Conservation (phyloP, 2,329 filamentous ascomycete genomes). For the Fusarium sp. region DNA sequence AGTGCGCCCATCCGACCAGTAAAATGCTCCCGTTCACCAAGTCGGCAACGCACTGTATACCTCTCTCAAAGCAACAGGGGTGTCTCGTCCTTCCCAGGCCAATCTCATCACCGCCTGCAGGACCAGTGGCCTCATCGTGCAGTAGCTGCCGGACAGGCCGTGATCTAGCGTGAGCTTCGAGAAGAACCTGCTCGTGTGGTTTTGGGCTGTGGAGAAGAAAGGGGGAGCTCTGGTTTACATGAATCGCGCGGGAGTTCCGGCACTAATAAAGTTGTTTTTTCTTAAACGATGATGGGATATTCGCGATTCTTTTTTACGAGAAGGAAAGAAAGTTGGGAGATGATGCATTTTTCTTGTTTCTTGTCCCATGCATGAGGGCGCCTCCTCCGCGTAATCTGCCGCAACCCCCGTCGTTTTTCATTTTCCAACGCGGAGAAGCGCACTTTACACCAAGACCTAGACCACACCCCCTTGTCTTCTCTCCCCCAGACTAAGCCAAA, state of each 20-base stretch:
- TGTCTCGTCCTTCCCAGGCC: not conserved
- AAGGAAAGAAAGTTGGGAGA: not conserved
- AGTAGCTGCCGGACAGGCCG: conserved; percentile 43
- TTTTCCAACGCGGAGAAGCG: conserved; percentile 40
- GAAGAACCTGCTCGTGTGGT: conserved; percentile 38
- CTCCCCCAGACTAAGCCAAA: conserved; percentile 35
- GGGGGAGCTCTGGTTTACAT: conserved; percentile 4
- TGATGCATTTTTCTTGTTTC: not conserved
- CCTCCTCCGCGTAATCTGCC: conserved; percentile 17
- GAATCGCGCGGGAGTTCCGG: conserved; percentile 19
- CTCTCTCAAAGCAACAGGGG: not conserved
- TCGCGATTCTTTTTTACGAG: not conserved
- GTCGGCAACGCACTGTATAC: conserved; percentile 35
- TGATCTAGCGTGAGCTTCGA: conserved; percentile 36
- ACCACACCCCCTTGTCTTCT: not conserved
- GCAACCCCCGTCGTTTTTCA: conserved; percentile 2
- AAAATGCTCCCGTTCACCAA: not conserved
- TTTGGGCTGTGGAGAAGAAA: not conserved
- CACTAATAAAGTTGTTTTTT: not conserved
- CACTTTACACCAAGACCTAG: not conserved
- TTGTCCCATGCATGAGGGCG: not conserved
- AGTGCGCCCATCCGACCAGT: conserved; percentile 22
- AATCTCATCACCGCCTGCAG: conserved; percentile 12
- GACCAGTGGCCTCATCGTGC: conserved; percentile 38
- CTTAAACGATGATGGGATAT: conserved; percentile 6